Evolutionary conservation across 1,284 basidiomycete genomes (phyloP), one percentile per base, ranked within the genome.

Genomic region (Porphyrellus sp.): DNA sequence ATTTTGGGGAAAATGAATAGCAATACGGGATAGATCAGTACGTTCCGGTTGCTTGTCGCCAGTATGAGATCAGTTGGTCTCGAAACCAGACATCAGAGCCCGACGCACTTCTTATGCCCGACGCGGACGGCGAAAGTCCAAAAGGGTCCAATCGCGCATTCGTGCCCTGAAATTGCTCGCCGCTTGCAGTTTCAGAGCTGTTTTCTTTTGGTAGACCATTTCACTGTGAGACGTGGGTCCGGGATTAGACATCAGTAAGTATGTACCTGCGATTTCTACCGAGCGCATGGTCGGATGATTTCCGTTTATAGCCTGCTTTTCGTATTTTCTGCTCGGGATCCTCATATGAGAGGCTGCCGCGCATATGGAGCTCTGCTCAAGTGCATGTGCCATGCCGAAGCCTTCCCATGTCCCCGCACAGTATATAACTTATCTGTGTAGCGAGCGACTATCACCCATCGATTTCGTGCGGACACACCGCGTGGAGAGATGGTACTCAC

Each of bases 401-500:
- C 8, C 35, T 58, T 58, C 51, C 44, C 46, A 46, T 53, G 28
- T 42, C 23, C 12, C 4, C 31, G 11, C n/a, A 11, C 41, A 20
- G 27, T 51, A 58, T 58, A 58, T 57, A 18, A 11, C 15, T 9
- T 12, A 11, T 3, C 39, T 18, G 15, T 27, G 16, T 23, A 24
- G 23, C 27, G 4, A 21, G 21, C 12, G 15, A 9, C 20, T 21
- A 18, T 31, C n/a, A 1, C 27, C n/a, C 33, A 27, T 33, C n/a
- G 4, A 13, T 21, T 18, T 21, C 20, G 28, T 23, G 30, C 42
- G 30, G 27, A 30, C 21, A 31, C n/a, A 21, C 24, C 44, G 7
- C 20, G 12, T 15, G 11, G 28, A 41, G 31, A 27, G 18, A 67
- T 65, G 64, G 12, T 46, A 12, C 51, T 55, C 40, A 39, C 43